Base-by-base conservation (phyloP, 2,329 filamentous ascomycete species). In the Alternaria gansuensis region DNA sequence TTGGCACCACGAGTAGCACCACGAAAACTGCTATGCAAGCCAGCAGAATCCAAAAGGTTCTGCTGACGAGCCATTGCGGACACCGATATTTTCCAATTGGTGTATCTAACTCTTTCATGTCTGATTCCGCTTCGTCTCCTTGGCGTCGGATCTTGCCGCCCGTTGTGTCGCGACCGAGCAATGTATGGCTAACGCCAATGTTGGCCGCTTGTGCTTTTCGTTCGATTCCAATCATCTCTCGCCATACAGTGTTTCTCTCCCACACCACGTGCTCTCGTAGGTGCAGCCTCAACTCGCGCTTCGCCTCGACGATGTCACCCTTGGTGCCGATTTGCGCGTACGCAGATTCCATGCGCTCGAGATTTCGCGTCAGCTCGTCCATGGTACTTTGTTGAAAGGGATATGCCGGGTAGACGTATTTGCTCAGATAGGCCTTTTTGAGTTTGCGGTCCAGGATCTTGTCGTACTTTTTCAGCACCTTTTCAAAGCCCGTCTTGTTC, bases 191-290 rank as follows among this genome's bases (percentile, higher is more conserved):
- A 50, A 91, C 82, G 40, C 95, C 95, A 65, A 99, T 85, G 68
- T 94, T 95, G 8, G 94, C 94, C 8, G 95, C 96, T 79, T 98
- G 94, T 1, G 92, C 92, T 74, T 96, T 93, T 23, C 95, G 86
- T 81, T 99, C 96, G 68, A 99, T 94, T 52, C 94, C 95, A 75
- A 99, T 99, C 87, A 99, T 95, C 71, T 99, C 95, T 79, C 96
- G 85, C 95, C 95, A 99, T 17, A 99, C 95, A 0, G 95, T 99
- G 75, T 99, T 99, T 57, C 95, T 87, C 77, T 99, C 96, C 96
- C 95, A 99, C 0, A 98, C 94, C 21, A 99, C 93, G 77, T 99
- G 95, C 79, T 99, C 96, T 57, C 95, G 85, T 26, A 99, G 84
- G 73, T 99, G 93, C 29, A 97, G 87, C 53, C 95, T 87, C 57